A percentile compares a stretch with the other conserved stretches of the same genome.
These are phyloP conservation scores for Sarocladiaceae sp. DNA, from an alignment of 2,329 filamentous ascomycete genomes.

Conservation along the genomic window DNA sequence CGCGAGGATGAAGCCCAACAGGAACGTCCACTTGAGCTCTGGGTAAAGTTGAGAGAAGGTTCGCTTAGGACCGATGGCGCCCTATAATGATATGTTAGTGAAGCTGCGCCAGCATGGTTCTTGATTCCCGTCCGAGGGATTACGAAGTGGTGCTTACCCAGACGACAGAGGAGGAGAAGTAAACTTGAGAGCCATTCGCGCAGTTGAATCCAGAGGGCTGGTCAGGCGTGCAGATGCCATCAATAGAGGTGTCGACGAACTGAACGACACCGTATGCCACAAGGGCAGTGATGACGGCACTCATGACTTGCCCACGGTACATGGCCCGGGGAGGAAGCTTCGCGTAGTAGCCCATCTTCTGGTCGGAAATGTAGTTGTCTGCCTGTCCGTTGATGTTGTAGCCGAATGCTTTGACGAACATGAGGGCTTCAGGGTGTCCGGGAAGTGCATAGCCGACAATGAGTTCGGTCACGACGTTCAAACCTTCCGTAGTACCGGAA, in stretches of 20 bases:
- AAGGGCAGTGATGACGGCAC: constrained; percentile 31
- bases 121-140: too few species aligned
- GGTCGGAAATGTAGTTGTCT: constrained; percentile 30
- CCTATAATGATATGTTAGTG: background rate
- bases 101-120: too few species aligned
- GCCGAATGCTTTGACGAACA: constrained; percentile 48
- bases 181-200: constrained; percentile 23
- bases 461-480: constrained; percentile 44
- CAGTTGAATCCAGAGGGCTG: constrained; percentile 27
- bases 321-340: constrained; percentile 27
- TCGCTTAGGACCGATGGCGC: constrained; percentile 21
- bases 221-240: constrained; percentile 23
- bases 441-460: constrained; percentile 23
- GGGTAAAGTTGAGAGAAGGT: constrained; percentile 36
- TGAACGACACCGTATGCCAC: constrained; percentile 35
- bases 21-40: constrained; percentile 36
- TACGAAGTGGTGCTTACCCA: too few species aligned
- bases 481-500: constrained; percentile 33
- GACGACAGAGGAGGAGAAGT: constrained; percentile 26
- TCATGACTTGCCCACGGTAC: constrained; percentile 34
- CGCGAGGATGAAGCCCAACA: constrained; percentile 30
- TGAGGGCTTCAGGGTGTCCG: constrained; percentile 25
- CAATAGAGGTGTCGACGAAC: constrained; percentile 25
- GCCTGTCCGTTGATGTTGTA: constrained; percentile 36
- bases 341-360: constrained; percentile 28